Conservation (phyloP, 768 basidiomycete genomes). For the Sporobolomyces pararoseus region DNA sequence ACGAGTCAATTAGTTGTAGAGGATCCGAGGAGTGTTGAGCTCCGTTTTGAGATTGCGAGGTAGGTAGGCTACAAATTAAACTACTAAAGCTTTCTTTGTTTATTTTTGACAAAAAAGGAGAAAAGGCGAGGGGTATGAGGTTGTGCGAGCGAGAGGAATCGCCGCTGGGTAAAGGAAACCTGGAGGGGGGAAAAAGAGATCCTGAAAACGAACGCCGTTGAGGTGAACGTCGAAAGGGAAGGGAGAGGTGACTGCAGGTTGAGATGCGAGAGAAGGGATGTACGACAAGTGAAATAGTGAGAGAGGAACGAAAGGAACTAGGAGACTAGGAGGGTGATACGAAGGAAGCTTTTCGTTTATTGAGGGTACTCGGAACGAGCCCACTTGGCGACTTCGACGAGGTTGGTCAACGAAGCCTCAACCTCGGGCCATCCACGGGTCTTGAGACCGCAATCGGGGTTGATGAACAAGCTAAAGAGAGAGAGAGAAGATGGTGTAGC, state of each 20-base stretch:
- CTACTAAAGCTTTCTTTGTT: background rate
- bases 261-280: slow-evolving; percentile 6
- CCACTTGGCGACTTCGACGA: slow-evolving; percentile 89
- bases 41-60: background rate
- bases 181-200: background rate
- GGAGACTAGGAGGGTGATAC: background rate
- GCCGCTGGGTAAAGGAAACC: slow-evolving; percentile 18
- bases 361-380: slow-evolving; percentile 67
- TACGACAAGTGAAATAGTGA: slow-evolving; percentile 7
- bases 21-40: slow-evolving; percentile 18
- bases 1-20: too few species aligned
- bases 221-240: slow-evolving; percentile 1
- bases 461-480: slow-evolving; percentile 63
- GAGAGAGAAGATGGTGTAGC: background rate
- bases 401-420: slow-evolving; percentile 54
- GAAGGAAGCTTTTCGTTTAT: background rate
- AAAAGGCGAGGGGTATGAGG: slow-evolving; percentile 2
- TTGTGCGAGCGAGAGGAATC: slow-evolving; percentile 31
- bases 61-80: background rate
- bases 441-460: slow-evolving; percentile 98
- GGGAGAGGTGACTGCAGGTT: slow-evolving; percentile 11
- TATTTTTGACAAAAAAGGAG: background rate
- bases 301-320: background rate
- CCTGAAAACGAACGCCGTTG: slow-evolving; percentile 23
- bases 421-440: slow-evolving; percentile 58